Percentiles rank a stretch among this genome's conserved stretches.
phyloP scores from a whole-genome alignment of 2,329 filamentous ascomycete species.

The Fusarium redolens region DNA sequence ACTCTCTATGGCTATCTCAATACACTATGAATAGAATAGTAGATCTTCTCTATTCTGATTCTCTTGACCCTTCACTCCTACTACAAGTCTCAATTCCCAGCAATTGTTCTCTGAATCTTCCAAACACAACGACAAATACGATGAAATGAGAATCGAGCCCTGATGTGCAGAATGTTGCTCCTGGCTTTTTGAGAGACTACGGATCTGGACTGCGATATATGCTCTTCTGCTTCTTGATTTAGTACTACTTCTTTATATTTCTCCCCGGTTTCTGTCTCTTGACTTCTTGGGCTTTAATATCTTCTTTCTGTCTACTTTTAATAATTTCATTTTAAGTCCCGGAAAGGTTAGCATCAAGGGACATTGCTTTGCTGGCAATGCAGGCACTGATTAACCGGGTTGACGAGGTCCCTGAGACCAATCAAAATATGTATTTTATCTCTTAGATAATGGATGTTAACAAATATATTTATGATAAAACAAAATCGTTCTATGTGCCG shows the following conservation, averaged over 20 bases:
- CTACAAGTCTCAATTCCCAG: neutral
- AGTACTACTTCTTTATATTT: rapidly evolving
- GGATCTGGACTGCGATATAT: no score
- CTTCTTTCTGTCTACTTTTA: neutral
- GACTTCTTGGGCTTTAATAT: rapidly evolving
- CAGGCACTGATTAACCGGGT: neutral
- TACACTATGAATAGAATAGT: neutral
- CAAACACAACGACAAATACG: neutral
- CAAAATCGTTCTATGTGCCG: no score
- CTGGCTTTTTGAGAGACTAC: rapidly evolving
- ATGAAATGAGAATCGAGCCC: neutral
- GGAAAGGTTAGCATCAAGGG: neutral
- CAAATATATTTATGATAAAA: neutral
- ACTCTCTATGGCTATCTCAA: neutral
- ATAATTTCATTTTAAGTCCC: neutral
- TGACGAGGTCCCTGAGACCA: neutral
- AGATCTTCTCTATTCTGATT: neutral
- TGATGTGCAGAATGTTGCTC: neutral
- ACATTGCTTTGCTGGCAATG: neutral
- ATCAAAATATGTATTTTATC: neutral
- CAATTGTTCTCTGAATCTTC: neutral
- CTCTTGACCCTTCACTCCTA: neutral
- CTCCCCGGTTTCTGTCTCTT: rapidly evolving
- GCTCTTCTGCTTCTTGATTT: neutral
- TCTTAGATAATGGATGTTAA: rapidly evolving